Conservation (phyloP, 805 yeast species). For the Yamadazyma philogaea region DNA sequence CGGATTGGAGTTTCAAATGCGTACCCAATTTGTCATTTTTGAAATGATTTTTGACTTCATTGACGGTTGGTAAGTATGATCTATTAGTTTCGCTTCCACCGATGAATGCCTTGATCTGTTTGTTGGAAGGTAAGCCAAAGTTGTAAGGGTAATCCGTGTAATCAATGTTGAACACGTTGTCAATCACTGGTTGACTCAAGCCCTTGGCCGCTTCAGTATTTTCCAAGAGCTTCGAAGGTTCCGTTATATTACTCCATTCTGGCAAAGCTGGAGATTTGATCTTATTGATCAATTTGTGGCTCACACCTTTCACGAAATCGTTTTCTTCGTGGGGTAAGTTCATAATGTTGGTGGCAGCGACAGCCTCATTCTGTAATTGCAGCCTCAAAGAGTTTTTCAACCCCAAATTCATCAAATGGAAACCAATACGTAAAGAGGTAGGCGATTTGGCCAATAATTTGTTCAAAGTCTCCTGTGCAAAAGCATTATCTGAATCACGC, state of each 20-base stretch:
- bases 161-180: conserved; percentile 38
- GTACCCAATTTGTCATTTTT: conserved; percentile 59
- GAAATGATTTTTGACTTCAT: conserved; percentile 68
- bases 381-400: conserved; percentile 53
- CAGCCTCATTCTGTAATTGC: conserved; percentile 70
- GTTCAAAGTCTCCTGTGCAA: conserved; percentile 57
- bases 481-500: conserved; percentile 53
- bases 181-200: conserved; percentile 36
- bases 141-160: conserved; percentile 52
- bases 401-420: conserved; percentile 65
- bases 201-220: conserved; percentile 22
- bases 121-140: conserved; percentile 78
- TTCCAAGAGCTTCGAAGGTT: conserved; percentile 19
- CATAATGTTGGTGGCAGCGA: conserved; percentile 70
- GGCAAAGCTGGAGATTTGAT: conserved; percentile 45
- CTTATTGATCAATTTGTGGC: conserved; percentile 61
- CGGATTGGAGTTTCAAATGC: conserved; percentile 52
- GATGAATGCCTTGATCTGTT: conserved; percentile 60
- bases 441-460: conserved; percentile 68
- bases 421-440: conserved; percentile 71
- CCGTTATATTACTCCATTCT: conserved; percentile 22
- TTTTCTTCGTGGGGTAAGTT: conserved; percentile 48
- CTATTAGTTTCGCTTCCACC: conserved; percentile 67
- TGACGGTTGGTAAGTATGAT: conserved; percentile 63
- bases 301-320: conserved; percentile 70